phyloP scores from a whole-genome alignment of 805 yeast genomes.

The Priceomyces melissophilus region DNA sequence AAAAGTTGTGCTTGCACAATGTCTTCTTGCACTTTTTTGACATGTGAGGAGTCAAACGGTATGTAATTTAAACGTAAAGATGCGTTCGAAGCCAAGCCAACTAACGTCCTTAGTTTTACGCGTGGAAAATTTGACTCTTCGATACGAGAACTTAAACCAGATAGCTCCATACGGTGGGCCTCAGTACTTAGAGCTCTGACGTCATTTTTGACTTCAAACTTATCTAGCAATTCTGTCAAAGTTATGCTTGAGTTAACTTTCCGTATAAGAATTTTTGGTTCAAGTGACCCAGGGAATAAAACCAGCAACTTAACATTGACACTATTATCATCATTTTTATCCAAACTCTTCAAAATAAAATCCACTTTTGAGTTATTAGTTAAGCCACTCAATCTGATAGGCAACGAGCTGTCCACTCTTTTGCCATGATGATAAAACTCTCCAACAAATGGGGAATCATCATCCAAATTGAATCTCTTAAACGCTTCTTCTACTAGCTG shows the following conservation, averaged over 20 bases:
- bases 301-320: slow-evolving; percentile 18
- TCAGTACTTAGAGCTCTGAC: neutral
- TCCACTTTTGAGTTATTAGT: slow-evolving; percentile 31
- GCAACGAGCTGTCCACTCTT: slow-evolving; percentile 27
- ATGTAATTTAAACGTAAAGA: slow-evolving; percentile 22
- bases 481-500: slow-evolving; percentile 21
- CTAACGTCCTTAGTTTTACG: slow-evolving; percentile 13
- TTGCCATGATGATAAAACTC: slow-evolving; percentile 25
- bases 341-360: slow-evolving; percentile 11
- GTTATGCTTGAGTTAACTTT: slow-evolving; percentile 2
- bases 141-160: slow-evolving; percentile 12
- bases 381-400: slow-evolving; percentile 30
- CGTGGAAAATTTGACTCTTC: slow-evolving; percentile 8
- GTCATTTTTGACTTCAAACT: slow-evolving; percentile 3
- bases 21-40: slow-evolving; percentile 19
- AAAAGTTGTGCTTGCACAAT: slow-evolving; percentile 16
- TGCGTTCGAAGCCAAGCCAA: slow-evolving; percentile 20
- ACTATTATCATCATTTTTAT: slow-evolving; percentile 3
- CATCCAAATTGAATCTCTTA: slow-evolving; percentile 23
- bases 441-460: slow-evolving; percentile 15
- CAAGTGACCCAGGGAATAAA: slow-evolving; percentile 3
- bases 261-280: slow-evolving; percentile 3
- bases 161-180: slow-evolving; percentile 10
- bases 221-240: slow-evolving; percentile 2
- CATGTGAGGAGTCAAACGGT: slow-evolving; percentile 1